Evolutionary conservation across 805 yeast genomes (phyloP).

Genomic region (Kodamaea restingae): DNA sequence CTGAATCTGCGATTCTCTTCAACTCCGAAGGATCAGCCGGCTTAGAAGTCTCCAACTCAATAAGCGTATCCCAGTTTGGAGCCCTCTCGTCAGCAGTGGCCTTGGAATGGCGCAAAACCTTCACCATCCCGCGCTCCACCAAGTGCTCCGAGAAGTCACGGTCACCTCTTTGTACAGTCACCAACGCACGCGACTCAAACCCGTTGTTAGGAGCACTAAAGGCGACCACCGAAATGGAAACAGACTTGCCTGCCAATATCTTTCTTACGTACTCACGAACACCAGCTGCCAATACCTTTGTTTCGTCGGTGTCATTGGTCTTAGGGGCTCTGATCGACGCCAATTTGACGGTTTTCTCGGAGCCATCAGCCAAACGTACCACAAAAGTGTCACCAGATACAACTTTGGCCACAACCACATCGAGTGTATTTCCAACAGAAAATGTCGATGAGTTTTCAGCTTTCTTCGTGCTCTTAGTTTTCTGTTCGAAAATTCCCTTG

Average conservation of each 20-base stretch:
- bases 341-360: constrained; percentile 65
- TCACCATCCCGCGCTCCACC: constrained; percentile 65
- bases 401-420: constrained; percentile 56
- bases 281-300: constrained; percentile 52
- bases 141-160: constrained; percentile 58
- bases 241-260: constrained; percentile 50
- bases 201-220: constrained; percentile 53
- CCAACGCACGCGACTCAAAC: constrained; percentile 63
- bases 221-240: constrained; percentile 56
- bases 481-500: constrained; percentile 44
- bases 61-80: constrained; percentile 69
- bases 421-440: constrained; percentile 47
- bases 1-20: constrained; percentile 24
- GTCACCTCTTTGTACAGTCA: constrained; percentile 51
- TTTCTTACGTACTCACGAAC: constrained; percentile 76
- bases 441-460: constrained; percentile 18
- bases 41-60: constrained; percentile 60
- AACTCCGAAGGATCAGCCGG: constrained; percentile 22
- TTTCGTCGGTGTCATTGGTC: constrained; percentile 48
- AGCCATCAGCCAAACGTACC: constrained; percentile 45
- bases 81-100: constrained; percentile 66
- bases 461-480: too few species aligned
- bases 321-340: constrained; percentile 77
- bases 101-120: constrained; percentile 74
- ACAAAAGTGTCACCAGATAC: constrained; percentile 66